A percentile compares a stretch with the other conserved stretches of the same genome.
phyloP scores from a whole-genome alignment of 164 flowering plant genomes.

The Magnolia changhungtana region DNA sequence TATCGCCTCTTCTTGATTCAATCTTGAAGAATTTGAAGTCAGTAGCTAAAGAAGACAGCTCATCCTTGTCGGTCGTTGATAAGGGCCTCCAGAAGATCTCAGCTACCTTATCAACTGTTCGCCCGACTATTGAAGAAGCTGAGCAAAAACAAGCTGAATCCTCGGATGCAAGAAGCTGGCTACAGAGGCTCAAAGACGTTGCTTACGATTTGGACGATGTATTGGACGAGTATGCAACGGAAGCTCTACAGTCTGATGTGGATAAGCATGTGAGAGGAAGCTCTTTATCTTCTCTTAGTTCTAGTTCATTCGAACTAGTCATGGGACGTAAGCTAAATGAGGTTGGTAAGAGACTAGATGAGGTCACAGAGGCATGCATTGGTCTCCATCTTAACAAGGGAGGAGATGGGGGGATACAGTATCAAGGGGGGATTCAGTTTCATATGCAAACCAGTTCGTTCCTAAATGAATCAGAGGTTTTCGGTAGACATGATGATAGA shows the following conservation, averaged over 20 bases:
- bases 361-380: background rate
- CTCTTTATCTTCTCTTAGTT: background rate
- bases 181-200: constrained; percentile 9
- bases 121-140: constrained; percentile 6
- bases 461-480: background rate
- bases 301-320: background rate
- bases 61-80: background rate
- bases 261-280: background rate
- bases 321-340: background rate
- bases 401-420: background rate
- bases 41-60: no score
- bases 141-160: constrained; percentile 5
- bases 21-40: no score
- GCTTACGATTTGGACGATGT: constrained; percentile 20
- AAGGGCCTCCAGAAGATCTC: background rate
- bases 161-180: constrained; percentile 5
- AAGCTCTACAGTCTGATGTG: background rate
- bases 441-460: background rate
- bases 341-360: background rate
- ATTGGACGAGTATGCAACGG: constrained; percentile 5
- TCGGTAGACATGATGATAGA: constrained; percentile 3
- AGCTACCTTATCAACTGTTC: background rate
- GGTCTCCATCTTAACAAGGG: background rate
- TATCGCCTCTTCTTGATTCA: no score
- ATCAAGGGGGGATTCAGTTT: no score